These are phyloP conservation scores for Eragrostis curvula DNA, from an alignment of 176 grass and related monocot species.

Conservation along the genomic window DNA sequence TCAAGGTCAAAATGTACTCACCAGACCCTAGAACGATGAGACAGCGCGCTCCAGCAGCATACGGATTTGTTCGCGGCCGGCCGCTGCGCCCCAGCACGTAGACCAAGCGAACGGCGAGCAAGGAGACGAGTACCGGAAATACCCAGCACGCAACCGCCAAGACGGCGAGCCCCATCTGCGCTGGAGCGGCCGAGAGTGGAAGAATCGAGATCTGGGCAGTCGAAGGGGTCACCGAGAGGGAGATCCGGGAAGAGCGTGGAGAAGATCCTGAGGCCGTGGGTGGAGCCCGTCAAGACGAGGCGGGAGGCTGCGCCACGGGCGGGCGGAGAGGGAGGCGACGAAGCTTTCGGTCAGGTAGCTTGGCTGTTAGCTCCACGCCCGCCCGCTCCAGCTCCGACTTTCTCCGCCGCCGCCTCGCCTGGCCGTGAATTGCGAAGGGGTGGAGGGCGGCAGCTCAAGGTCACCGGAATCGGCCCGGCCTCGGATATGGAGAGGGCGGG, in stretches of 20 bases:
- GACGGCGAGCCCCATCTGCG: slow-evolving; percentile 25
- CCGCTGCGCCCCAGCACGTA: slow-evolving; percentile 56
- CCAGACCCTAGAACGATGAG: slow-evolving; percentile 70
- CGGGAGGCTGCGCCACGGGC: not conserved
- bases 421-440: too few species aligned
- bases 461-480: too few species aligned
- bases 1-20: slow-evolving; percentile 29
- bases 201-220: not conserved
- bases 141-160: not conserved
- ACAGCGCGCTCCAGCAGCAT: slow-evolving; percentile 32
- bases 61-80: slow-evolving; percentile 21
- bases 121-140: slow-evolving; percentile 49
- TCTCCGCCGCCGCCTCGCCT: not conserved
- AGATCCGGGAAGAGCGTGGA: not conserved
- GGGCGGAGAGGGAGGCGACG: not conserved
- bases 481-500: too few species aligned
- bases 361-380: not conserved
- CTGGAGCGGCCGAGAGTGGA: not conserved
- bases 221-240: not conserved
- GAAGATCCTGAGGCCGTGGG: not conserved
- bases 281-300: not conserved
- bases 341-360: not conserved
- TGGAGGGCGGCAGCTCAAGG: too few species aligned
- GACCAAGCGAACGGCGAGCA: slow-evolving; percentile 54
- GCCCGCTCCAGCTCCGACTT: not conserved